Evolutionary conservation across 768 basidiomycete species (phyloP).

Genomic region (Tylopilus felleus): DNA sequence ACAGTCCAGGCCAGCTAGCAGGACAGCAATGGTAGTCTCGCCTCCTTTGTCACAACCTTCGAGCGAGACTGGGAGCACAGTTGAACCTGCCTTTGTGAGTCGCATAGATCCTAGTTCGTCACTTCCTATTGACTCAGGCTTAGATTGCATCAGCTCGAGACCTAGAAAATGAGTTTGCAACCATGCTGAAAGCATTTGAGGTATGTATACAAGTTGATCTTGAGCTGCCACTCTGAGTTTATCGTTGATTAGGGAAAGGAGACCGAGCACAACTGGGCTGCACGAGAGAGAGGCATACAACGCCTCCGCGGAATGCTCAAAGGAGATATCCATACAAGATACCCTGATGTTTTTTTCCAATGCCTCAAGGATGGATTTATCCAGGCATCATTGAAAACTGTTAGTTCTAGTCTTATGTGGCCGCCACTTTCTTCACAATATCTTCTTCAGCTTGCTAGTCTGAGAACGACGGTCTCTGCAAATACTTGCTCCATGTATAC

Average conservation of each 20-base stretch:
- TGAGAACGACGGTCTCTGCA: conserved; percentile 86
- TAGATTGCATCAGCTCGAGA: conserved; percentile 85
- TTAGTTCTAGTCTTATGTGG: conserved; percentile 36
- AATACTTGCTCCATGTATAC: conserved; percentile 75
- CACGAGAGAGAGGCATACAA: conserved; percentile 71
- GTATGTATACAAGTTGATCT: conserved; percentile 36
- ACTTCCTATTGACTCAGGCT: background rate
- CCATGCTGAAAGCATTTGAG: conserved; percentile 79
- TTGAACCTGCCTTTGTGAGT: conserved; percentile 70
- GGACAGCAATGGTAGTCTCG: conserved; percentile 45
- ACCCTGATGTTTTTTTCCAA: conserved; percentile 67
- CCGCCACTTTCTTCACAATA: background rate
- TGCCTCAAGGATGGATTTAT: conserved; percentile 76
- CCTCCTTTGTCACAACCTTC: conserved; percentile 41
- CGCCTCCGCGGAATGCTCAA: conserved; percentile 87
- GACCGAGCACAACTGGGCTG: conserved; percentile 93
- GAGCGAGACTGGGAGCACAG: conserved; percentile 42
- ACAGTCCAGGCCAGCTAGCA: conserved; percentile 55
- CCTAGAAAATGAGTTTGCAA: conserved; percentile 78
- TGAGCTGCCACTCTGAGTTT: background rate
- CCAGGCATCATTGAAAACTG: conserved; percentile 82
- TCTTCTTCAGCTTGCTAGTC: conserved; percentile 64
- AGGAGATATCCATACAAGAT: conserved; percentile 76
- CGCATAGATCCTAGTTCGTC: background rate
- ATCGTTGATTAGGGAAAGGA: conserved; percentile 75